Evolutionary conservation across 2,329 filamentous ascomycete genomes (phyloP), one percentile per base, ranked within the genome.

Genomic region (Fusarium sulawesiense): DNA sequence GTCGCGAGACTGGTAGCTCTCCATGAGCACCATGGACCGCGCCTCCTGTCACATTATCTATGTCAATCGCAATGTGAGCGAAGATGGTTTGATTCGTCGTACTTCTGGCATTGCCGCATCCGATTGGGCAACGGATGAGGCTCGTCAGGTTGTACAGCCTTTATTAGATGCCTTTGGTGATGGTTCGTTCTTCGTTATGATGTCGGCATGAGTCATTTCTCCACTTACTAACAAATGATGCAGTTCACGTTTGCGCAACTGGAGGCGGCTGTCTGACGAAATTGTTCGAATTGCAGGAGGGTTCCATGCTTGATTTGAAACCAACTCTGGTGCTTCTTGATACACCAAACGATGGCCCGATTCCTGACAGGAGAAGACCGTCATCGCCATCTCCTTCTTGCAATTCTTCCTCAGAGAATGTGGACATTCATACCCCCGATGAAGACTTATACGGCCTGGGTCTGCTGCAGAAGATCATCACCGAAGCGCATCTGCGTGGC

Each of bases 1-100:
- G 86, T 88, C 86, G 83, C 78, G 80, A 84, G 87, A 86, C 86
- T 88, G 85, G 86, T 83, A 85, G 85, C 85, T 83, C 81, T 79
- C 81, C 77, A 79, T 82, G 81, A 80, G 81, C 81, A 84, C 79
- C 77, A 89, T 89, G 87, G 87, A 89, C 78, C 83, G 82, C 76
- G 82, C 84, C 75, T 80, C 81, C 63, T 88, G 86, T 77, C 86
- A 88, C 77, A 83, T 89, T 71, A 86, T 89, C 67, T 89, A 89
- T 72, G 86, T 89, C 73, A 86, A 88, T 79, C 85, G 85, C 74
- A 80, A 82, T 65, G 83, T 87, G 66, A 80, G 79, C 71, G 78
- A 83, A 64, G 83, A 87, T 73, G 80, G 84, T 60, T 75, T 83
- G 53, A 77, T 87, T 42, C 76, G 71, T 45, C 71, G 79, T 54